Conservation (phyloP, 2,329 filamentous ascomycete species). For the Fusarium sp. region DNA sequence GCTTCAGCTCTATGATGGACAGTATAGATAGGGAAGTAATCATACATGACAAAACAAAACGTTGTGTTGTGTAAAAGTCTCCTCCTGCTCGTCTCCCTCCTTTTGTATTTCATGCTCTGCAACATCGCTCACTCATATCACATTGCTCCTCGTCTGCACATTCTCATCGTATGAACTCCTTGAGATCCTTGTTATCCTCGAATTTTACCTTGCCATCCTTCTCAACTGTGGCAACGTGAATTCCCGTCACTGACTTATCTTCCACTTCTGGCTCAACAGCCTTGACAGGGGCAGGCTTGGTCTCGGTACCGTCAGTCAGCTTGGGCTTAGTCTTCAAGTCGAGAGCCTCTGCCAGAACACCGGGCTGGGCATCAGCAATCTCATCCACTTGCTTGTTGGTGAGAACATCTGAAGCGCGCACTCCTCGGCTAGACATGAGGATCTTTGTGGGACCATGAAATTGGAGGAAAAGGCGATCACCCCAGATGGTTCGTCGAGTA, state of each 20-base stretch:
- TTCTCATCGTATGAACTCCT: conserved; percentile 60
- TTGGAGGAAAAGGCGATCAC: conserved; percentile 89
- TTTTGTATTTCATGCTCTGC: conserved; percentile 7
- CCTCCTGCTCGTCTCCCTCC: conserved; percentile 1
- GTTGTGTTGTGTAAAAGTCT: not conserved
- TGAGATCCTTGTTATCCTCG: conserved; percentile 66
- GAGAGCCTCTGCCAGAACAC: conserved; percentile 70
- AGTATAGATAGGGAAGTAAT: conserved; percentile 14
- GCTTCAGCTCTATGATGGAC: conserved; percentile 22
- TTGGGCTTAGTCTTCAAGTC: conserved; percentile 54
- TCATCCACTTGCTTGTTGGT: conserved; percentile 85
- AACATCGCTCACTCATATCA: conserved; percentile 2
- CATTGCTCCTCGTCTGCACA: not conserved
- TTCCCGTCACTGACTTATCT: conserved; percentile 52
- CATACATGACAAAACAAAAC: conserved; percentile 25
- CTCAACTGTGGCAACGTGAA: conserved; percentile 66
- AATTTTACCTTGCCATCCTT: conserved; percentile 74
- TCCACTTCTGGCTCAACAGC: conserved; percentile 39
- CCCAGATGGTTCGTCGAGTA: conserved; percentile 86
- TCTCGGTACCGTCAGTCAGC: conserved; percentile 23
- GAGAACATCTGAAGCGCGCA: conserved; percentile 80
- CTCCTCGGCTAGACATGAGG: conserved; percentile 86
- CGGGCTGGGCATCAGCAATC: conserved; percentile 83
- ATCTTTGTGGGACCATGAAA: conserved; percentile 89
- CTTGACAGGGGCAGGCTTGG: conserved; percentile 39